These are phyloP conservation scores for Carpinus viminea DNA, from an alignment of 306 rosid species.

Conservation along the genomic window DNA sequence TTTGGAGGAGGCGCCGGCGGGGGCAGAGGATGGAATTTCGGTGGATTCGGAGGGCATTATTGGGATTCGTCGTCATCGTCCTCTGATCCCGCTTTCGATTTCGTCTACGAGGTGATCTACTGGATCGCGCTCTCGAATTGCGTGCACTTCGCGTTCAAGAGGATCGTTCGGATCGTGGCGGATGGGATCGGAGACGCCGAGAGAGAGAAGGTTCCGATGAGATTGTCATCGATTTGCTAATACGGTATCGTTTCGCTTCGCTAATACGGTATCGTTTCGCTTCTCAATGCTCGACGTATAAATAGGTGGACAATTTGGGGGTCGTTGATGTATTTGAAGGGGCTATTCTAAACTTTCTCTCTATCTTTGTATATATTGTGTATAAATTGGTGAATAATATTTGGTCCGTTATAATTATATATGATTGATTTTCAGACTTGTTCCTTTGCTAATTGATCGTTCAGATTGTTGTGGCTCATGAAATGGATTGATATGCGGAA, in stretches of 20 bases:
- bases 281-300: constrained; percentile 10
- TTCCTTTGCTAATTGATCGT: background rate
- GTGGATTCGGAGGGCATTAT: constrained; percentile 59
- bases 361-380: constrained; percentile 22
- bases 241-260: constrained; percentile 27
- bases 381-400: background rate
- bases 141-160: constrained; percentile 80
- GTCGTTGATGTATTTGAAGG: background rate
- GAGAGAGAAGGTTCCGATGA: constrained; percentile 64
- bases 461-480: background rate
- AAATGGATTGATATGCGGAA: background rate
- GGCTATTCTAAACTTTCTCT: constrained; percentile 1
- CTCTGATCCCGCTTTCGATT: constrained; percentile 77
- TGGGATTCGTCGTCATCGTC: constrained; percentile 72
- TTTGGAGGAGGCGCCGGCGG: constrained; percentile 47
- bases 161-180: constrained; percentile 51
- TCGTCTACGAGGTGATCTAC: constrained; percentile 77
- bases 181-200: constrained; percentile 61
- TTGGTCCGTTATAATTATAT: background rate
- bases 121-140: constrained; percentile 89
- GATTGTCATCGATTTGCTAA: constrained; percentile 64
- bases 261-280: constrained; percentile 39
- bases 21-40: constrained; percentile 76
- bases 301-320: constrained; percentile 4
- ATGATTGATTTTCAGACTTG: no score